Evolutionary conservation across 768 basidiomycete species (phyloP), one percentile per base, ranked within the genome.

Genomic region (Termitomyces sp.): DNA sequence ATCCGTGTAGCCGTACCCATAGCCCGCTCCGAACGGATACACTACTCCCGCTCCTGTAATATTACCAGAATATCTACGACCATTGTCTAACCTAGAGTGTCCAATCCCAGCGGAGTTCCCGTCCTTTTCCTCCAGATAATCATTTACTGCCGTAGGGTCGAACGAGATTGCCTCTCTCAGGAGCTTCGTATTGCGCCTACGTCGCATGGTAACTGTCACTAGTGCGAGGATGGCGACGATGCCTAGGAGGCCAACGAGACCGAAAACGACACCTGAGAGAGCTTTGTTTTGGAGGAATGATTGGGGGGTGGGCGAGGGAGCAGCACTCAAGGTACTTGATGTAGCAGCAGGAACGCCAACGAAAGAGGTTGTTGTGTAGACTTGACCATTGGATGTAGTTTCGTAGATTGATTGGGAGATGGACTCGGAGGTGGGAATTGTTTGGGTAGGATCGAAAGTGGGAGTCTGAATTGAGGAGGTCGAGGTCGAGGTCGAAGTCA

Each of bases 221-320:
- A 86, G 47, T 9, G 71, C 66, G 60, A 77, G 77, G 0, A 81
- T 82, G 12, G 71, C 65, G 20, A 76, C 18, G 31, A 73, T 51
- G 53, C 83, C 64, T 52, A 86, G 39, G 51, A 82, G 42, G 43
- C 79, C 57, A 51, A 86, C 46, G 52, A 83, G 45, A 39, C 78
- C 56, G 41, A 85, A 86, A 15, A 88, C 76, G 9, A 79, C 68
- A 7, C 81, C 81, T 39, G 81, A 78, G n/a, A 84, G 72, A n/a
- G 79, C 72, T 67, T 83, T 86, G 68, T 89, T 85, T 54, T 82
- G 68, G 35, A 89, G 64, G 70, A 91, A 90, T 11, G 75, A 62
- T 66, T 61, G n/a, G 64, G 43, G 15, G 64, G 45, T 56, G n/a
- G 65, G 38, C 16, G 64, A 31, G 2, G 68, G 16, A 20, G 57